Evolutionary conservation across 2,329 filamentous ascomycete genomes (phyloP).

Genomic region (Myriosclerotinia curreyana): DNA sequence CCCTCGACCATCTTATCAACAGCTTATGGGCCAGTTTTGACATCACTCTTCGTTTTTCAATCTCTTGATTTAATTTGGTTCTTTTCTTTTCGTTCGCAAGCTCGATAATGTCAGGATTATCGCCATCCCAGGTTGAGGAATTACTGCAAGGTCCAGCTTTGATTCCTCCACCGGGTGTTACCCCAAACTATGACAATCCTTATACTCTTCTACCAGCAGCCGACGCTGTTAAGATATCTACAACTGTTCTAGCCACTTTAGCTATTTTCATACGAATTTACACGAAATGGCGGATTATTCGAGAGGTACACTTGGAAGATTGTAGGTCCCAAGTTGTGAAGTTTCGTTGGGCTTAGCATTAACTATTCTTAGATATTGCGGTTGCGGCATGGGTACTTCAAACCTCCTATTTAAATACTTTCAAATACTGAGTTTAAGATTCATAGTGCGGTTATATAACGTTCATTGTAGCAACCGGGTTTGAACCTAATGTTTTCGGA

Average conservation of each 20-base stretch:
- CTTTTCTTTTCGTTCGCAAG: not conserved
- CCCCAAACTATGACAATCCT: not conserved
- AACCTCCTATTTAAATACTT: not conserved
- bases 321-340: not conserved
- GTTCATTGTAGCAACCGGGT: not conserved
- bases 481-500: conserved; percentile 6
- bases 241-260: conserved; percentile 4
- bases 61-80: not conserved
- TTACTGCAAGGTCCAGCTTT: conserved; percentile 12
- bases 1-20: not conserved
- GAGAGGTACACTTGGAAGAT: conserved; percentile 11
- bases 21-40: not conserved
- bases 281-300: conserved; percentile 7
- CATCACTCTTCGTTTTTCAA: not conserved
- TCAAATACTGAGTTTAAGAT: not conserved
- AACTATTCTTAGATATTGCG: conserved; percentile 3
- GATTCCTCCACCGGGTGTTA: not conserved
- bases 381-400: conserved; percentile 1
- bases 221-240: not conserved
- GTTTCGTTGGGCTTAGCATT: not conserved
- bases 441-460: not conserved
- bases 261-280: conserved; percentile 9
- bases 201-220: not conserved
- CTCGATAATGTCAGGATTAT: conserved; percentile 1
- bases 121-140: not conserved